Conservation (phyloP, 805 yeast species). For the Suhomyces kilbournensis region DNA sequence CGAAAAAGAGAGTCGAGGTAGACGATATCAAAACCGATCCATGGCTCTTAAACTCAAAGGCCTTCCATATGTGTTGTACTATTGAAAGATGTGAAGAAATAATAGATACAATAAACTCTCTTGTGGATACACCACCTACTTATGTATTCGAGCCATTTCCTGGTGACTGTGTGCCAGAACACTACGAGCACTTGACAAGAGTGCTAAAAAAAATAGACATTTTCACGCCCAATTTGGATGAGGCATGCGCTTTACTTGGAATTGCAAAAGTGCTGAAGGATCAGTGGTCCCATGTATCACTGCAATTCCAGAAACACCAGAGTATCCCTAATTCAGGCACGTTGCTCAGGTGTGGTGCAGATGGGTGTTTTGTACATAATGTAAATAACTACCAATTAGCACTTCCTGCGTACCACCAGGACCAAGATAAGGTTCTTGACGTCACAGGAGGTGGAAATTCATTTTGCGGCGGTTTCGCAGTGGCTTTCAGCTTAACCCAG, state of each 20-base stretch:
- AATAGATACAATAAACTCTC: conserved; percentile 20
- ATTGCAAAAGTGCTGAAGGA: conserved; percentile 15
- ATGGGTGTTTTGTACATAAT: conserved; percentile 59
- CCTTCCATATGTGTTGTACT: conserved; percentile 74
- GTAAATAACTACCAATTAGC: conserved; percentile 28
- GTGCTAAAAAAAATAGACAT: conserved; percentile 50
- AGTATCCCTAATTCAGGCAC: conserved; percentile 43
- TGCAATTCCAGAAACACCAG: conserved; percentile 39
- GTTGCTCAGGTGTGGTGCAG: conserved; percentile 72
- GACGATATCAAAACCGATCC: conserved; percentile 47
- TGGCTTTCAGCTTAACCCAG: conserved; percentile 52
- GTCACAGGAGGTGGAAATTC: conserved; percentile 48
- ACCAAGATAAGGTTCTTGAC: conserved; percentile 34
- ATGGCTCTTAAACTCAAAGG: conserved; percentile 33
- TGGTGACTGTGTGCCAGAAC: conserved; percentile 58
- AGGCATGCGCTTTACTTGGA: conserved; percentile 66
- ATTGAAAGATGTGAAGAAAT: conserved; percentile 57
- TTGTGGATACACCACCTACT: conserved; percentile 25
- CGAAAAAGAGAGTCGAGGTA: conserved; percentile 57
- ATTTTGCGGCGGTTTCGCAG: conserved; percentile 44
- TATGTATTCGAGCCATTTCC: conserved; percentile 89
- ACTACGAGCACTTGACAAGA: conserved; percentile 27
- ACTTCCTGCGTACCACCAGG: conserved; percentile 73
- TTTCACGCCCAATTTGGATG: conserved; percentile 82
- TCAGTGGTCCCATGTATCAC: conserved; percentile 28